Evolutionary conservation across 148 eudicot genomes (phyloP).

Genomic region (Chenopodium berlandieri): DNA sequence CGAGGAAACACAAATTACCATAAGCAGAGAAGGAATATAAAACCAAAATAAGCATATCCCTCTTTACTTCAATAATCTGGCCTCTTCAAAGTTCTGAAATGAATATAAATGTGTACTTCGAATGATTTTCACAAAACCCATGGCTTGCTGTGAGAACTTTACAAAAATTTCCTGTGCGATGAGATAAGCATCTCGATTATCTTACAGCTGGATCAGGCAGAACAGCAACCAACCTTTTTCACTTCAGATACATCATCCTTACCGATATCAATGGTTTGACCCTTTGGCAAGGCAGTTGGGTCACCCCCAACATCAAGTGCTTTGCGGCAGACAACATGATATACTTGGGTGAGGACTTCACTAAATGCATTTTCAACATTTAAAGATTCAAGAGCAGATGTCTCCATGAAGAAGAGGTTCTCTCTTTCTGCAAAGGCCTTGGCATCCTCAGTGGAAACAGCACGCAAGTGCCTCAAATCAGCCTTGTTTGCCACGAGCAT

Average conservation of each 20-base stretch:
- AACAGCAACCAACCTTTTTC: constrained; percentile 46
- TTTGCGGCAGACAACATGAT: constrained; percentile 42
- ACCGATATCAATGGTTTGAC: constrained; percentile 44
- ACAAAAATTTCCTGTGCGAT: constrained; percentile 8
- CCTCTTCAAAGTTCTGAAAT: constrained; percentile 3
- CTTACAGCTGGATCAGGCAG: constrained; percentile 24
- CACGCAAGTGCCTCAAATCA: constrained; percentile 49
- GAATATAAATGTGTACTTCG: constrained; percentile 12
- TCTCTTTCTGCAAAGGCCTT: constrained; percentile 43
- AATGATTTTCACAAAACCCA: constrained; percentile 16
- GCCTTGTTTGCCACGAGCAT: constrained; percentile 55
- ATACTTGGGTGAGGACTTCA: constrained; percentile 46
- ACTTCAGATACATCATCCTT: constrained; percentile 48
- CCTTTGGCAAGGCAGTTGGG: constrained; percentile 38
- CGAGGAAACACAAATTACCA: background rate
- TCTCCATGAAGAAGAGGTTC: constrained; percentile 47
- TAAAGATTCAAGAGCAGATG: constrained; percentile 49
- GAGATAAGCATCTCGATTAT: background rate
- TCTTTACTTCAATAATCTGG: background rate
- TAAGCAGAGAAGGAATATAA: background rate
- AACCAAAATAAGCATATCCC: constrained; percentile 4
- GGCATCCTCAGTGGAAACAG: constrained; percentile 49
- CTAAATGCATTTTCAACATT: constrained; percentile 46
- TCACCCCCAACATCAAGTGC: constrained; percentile 44
- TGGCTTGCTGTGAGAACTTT: constrained; percentile 15